These are phyloP conservation scores for Globisporangium splendens DNA, from an alignment of 352 stramenopile genomes.

Conservation along the genomic window DNA sequence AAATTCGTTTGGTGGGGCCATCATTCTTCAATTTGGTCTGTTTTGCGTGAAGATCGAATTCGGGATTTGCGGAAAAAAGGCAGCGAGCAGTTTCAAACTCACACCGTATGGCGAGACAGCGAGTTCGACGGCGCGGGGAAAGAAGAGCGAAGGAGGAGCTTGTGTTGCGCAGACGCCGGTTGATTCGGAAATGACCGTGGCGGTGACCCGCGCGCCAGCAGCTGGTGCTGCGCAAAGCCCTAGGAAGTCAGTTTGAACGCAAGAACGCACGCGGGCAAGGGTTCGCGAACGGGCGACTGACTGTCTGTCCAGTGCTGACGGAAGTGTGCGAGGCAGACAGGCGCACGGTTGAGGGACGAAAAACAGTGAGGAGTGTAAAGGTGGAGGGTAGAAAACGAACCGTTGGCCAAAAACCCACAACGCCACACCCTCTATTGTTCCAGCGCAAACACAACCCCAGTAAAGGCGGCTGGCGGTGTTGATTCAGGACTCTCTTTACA, in stretches of 20 bases:
- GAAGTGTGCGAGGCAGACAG: background rate
- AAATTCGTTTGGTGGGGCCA: conserved; percentile 13
- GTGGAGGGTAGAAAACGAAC: background rate
- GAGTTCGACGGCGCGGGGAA: background rate
- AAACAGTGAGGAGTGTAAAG: no score
- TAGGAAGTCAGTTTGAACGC: conserved; percentile 4
- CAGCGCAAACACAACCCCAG: background rate
- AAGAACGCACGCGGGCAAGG: background rate
- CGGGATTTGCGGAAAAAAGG: background rate
- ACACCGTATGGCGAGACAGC: background rate
- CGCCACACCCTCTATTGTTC: background rate
- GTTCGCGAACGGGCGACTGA: background rate
- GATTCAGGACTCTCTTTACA: background rate
- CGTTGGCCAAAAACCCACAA: background rate
- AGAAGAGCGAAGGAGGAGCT: background rate
- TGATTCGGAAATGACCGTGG: conserved; percentile 12
- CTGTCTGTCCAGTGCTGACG: background rate
- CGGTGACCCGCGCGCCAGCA: conserved; percentile 9
- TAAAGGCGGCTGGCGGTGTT: no score
- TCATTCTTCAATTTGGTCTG: conserved; percentile 12
- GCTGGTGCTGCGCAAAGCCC: conserved; percentile 13
- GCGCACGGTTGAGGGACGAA: no score
- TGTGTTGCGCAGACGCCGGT: conserved; percentile 4
- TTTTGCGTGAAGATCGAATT: conserved; percentile 10
- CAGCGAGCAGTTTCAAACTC: background rate